Evolutionary conservation across 2,329 filamentous ascomycete species (phyloP).

Genomic region (Chaetomiaceae sp.): DNA sequence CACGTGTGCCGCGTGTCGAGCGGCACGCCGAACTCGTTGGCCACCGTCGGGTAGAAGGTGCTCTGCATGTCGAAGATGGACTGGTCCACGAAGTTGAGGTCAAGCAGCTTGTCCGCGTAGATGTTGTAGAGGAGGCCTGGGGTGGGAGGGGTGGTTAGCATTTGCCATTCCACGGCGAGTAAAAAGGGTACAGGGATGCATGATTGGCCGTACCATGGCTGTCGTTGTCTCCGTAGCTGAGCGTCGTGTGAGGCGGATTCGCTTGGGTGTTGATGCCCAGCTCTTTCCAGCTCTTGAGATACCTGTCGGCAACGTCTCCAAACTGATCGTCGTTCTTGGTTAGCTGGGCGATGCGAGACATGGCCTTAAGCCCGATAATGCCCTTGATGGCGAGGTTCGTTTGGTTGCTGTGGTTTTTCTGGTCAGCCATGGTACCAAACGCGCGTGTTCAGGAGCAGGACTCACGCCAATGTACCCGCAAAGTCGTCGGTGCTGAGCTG

Average conservation of each 20-base stretch:
- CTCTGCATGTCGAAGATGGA: conserved; percentile 73
- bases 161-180: neutral
- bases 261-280: conserved; percentile 63
- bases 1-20: conserved; percentile 76
- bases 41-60: conserved; percentile 65
- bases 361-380: conserved; percentile 75
- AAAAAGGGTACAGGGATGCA: neutral
- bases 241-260: conserved; percentile 59
- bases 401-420: conserved; percentile 46
- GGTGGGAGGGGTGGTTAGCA: neutral
- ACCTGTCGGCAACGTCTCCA: conserved; percentile 56
- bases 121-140: conserved; percentile 65
- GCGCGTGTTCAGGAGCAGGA: neutral
- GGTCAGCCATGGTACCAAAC: neutral
- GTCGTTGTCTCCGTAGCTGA: conserved; percentile 63
- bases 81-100: conserved; percentile 68
- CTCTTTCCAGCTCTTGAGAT: conserved; percentile 66
- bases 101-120: conserved; percentile 71
- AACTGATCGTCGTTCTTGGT: conserved; percentile 55
- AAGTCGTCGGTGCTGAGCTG: conserved; percentile 83
- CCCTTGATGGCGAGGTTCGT: conserved; percentile 80
- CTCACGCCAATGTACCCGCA: conserved; percentile 60
- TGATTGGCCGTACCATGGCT: conserved; percentile 33
- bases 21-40: conserved; percentile 71
- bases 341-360: conserved; percentile 62